phyloP scores from a whole-genome alignment of 2,329 filamentous ascomycete genomes.

The Ceratocystis eucalypticola region DNA sequence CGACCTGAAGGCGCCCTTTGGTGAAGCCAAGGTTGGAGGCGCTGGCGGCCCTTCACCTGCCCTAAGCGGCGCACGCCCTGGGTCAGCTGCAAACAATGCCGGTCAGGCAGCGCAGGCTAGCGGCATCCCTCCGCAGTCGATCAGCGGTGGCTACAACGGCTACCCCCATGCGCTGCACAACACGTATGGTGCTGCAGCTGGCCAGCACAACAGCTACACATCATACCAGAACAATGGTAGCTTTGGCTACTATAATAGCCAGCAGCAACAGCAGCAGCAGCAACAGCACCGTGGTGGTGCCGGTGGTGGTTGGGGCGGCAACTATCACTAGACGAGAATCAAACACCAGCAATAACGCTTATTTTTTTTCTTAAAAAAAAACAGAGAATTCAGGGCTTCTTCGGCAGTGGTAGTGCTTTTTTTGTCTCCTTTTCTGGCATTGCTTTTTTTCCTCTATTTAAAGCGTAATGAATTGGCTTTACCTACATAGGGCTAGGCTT shows the following conservation, averaged over 20 bases:
- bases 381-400: neutral
- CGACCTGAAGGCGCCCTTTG: conserved; percentile 45
- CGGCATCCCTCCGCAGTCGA: conserved; percentile 43
- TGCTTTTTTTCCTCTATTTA: neutral
- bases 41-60: conserved; percentile 42
- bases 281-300: conserved; percentile 22
- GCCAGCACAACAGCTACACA: conserved; percentile 41
- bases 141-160: conserved; percentile 36
- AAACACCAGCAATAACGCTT: neutral
- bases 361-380: neutral
- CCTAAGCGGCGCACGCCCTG: conserved; percentile 41
- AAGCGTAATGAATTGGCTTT: too few relatives aligned
- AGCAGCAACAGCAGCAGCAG: conserved; percentile 27
- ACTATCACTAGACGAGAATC: conserved; percentile 36
- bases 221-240: conserved; percentile 36
- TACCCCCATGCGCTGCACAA: conserved; percentile 43
- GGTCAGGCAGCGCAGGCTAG: conserved; percentile 33
- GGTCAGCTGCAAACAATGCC: conserved; percentile 41
- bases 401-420: neutral
- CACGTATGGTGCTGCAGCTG: conserved; percentile 37
- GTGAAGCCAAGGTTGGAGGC: conserved; percentile 37
- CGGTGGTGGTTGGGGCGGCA: conserved; percentile 45
- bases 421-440: neutral
- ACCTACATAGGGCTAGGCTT: too few relatives aligned
- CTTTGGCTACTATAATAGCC: conserved; percentile 36